Evolutionary conservation across 345 rosid genomes (phyloP).

Genomic region (Lepidium africanum): DNA sequence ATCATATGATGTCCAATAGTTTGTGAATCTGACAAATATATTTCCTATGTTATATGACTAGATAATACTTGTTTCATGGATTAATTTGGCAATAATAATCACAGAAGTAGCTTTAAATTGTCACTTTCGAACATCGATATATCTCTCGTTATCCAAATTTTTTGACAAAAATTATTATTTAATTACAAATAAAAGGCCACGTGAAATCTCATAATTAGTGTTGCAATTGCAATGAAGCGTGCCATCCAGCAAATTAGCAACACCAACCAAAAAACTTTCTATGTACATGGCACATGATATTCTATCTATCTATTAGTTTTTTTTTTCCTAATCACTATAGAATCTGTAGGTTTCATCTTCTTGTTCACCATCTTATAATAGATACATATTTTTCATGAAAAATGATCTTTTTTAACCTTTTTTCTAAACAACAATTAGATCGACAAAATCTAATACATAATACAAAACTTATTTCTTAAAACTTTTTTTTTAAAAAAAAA

Average conservation of each 20-base stretch:
- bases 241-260: slow-evolving; percentile 23
- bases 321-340: too few species aligned
- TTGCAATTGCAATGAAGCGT: neutral
- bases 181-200: neutral
- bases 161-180: neutral
- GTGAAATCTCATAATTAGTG: slow-evolving; percentile 15
- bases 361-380: neutral
- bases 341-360: neutral
- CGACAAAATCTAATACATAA: too few species aligned
- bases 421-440: too few species aligned
- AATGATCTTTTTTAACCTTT: too few species aligned
- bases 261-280: neutral
- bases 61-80: neutral
- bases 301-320: neutral
- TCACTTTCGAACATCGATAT: neutral
- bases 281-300: slow-evolving; percentile 4
- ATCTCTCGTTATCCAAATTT: neutral
- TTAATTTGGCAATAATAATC: neutral
- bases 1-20: too few species aligned
- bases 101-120: neutral
- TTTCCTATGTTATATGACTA: too few species aligned
- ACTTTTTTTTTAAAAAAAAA: too few species aligned
- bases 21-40: too few species aligned
- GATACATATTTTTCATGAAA: neutral
- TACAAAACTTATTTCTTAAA: too few species aligned